Base-by-base conservation (phyloP, 192 early-diverging fungal genomes). In the Podochytrium sp. region DNA sequence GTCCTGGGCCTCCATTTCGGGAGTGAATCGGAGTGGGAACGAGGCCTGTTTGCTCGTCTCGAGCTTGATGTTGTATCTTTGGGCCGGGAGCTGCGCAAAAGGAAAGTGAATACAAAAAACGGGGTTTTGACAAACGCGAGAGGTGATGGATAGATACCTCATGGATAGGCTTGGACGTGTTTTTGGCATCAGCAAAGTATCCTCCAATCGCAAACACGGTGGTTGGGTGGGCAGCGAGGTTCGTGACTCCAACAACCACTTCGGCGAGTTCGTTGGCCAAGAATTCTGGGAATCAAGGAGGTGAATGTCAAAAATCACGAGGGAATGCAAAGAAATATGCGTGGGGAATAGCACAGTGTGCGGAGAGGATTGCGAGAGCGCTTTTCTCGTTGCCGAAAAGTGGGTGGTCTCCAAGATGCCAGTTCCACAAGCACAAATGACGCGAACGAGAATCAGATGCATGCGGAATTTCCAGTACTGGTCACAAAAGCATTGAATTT, bases 1-100 rank as follows among this genome's bases (percentile, higher is more conserved):
- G 20, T 76, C 57, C 58, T 76, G 75, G 42, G 75, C 75, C 57
- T 76, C 75, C 39, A 76, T 27, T 57, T 76, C 75, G 3, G 75
- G 65, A 32, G 38, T 52, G 56, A 76, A 76, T 35, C 59, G 23
- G 47, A 76, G 58, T 0, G 75, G 66, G 30, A 76, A 35, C 2
- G 65, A 42, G 41, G 65, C 75, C 35, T 76, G 38, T 27, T 70
- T 55, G 39, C 70, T 76, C 18, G 75, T 30, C 23, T 61, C 75
- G 14, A 76, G 49, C 3, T 16, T 75, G 27, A 76, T 43, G 59
- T 57, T 62, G 66, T 41, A 70, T 29, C 75, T 40, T 40, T 62
- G 61, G 29, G 32, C 56, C 16, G 23, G 32, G 35, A 74, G 60
- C 72, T 74, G 39, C 38, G 32, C 6, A 16, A 4, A 39, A 27